Evolutionary conservation across 2,329 filamentous ascomycete species (phyloP).

Genomic region (Colletotrichum sp.): DNA sequence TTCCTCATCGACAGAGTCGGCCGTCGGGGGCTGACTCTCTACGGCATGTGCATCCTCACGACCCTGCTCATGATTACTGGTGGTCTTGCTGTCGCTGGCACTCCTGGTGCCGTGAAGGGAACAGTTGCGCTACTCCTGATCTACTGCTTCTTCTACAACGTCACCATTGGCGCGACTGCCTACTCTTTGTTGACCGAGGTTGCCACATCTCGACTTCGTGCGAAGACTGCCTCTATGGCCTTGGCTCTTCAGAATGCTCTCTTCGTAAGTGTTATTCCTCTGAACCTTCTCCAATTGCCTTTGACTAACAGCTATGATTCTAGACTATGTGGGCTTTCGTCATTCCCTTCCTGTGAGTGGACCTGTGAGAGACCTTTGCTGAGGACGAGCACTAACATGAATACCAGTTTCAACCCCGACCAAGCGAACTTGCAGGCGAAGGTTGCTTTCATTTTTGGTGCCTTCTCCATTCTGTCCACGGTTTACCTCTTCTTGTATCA

Average conservation of each 20-base stretch:
- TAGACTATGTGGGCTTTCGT: constrained; percentile 24
- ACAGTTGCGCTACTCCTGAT: constrained; percentile 39
- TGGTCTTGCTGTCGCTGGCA: constrained; percentile 26
- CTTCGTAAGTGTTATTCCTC: background rate
- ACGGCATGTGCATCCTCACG: constrained; percentile 32
- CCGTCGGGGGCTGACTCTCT: constrained; percentile 33
- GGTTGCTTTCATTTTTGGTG: constrained; percentile 44
- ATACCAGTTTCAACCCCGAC: constrained; percentile 29
- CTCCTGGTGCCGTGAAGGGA: constrained; percentile 25
- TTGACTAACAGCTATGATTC: background rate
- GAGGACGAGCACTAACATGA: background rate
- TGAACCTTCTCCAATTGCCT: accelerated
- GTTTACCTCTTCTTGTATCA: constrained; percentile 36
- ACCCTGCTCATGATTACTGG: constrained; percentile 33
- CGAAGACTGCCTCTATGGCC: constrained; percentile 44
- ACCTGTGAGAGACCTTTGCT: background rate
- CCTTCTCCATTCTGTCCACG: constrained; percentile 28
- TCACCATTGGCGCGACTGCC: constrained; percentile 43
- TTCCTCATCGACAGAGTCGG: constrained; percentile 36
- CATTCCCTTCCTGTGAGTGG: constrained; percentile 26
- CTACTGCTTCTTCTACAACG: constrained; percentile 42
- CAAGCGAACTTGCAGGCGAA: constrained; percentile 42
- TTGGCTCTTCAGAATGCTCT: constrained; percentile 40
- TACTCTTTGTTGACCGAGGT: constrained; percentile 42
- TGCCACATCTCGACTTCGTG: constrained; percentile 39